Evolutionary conservation across 202 grass and related monocot genomes (phyloP).

Genomic region (Panicum virgatum): DNA sequence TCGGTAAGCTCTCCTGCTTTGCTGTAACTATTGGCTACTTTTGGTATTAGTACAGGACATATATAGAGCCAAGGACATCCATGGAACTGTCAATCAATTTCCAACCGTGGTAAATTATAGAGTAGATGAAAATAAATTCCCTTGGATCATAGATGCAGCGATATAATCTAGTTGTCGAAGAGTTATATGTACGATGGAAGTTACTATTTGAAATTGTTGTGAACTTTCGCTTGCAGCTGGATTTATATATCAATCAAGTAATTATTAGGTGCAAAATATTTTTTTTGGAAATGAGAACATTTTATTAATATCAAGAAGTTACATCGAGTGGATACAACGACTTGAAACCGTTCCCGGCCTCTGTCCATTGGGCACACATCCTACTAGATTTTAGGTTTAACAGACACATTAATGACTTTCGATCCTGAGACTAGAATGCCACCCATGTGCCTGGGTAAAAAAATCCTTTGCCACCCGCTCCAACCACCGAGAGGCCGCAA

Average conservation of each 20-base stretch:
- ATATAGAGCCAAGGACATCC: conserved; percentile 16
- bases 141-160: neutral
- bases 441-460: no score
- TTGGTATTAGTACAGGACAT: neutral
- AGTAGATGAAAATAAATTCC: conserved; percentile 13
- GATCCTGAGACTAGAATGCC: no score
- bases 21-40: conserved; percentile 26
- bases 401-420: no score
- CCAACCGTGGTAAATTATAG: neutral
- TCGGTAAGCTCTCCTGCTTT: conserved; percentile 32
- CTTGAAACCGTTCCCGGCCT: no score
- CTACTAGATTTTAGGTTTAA: no score
- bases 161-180: conserved; percentile 12
- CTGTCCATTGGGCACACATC: no score
- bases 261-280: neutral
- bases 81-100: conserved; percentile 13
- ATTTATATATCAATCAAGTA: neutral
- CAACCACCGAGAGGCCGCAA: no score
- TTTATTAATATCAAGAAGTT: no score
- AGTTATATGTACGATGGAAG: neutral
- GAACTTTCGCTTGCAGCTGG: neutral
- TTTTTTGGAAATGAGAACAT: no score
- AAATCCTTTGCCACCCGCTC: no score
- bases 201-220: neutral
- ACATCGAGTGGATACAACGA: no score